Evolutionary conservation across 176 grass and related monocot species (phyloP), one percentile per base, ranked within the genome.

Genomic region (Bonia amplexicaulis): DNA sequence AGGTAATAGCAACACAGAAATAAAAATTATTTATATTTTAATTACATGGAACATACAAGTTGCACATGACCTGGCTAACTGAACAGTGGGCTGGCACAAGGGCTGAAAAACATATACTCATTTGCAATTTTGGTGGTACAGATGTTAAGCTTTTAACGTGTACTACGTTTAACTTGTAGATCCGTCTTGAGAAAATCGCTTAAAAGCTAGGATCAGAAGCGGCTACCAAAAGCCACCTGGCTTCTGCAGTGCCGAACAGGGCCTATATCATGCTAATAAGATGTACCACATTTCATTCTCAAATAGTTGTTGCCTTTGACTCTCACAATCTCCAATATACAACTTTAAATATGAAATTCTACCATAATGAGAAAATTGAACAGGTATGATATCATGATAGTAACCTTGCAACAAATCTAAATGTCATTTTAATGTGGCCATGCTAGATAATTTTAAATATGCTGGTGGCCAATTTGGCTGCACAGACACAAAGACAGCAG

Each of bases 211-310:
- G n/a, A n/a, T n/a, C n/a, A n/a, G n/a, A n/a, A n/a, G n/a, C n/a
- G n/a, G n/a, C n/a, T n/a, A n/a, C n/a, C n/a, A n/a, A n/a, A n/a
- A n/a, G n/a, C n/a, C n/a, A n/a, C n/a, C n/a, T n/a, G n/a, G n/a
- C n/a, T n/a, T n/a, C n/a, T n/a, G n/a, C n/a, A n/a, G n/a, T n/a
- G n/a, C n/a, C n/a, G n/a, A n/a, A n/a, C n/a, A n/a, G n/a, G n/a
- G n/a, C n/a, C n/a, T 22, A 11, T 29, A 84, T 27, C 60, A 60
- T 72, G 67, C 68, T 79, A 57, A 54, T 66, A 88, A 44, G 46
- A 13, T 37, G 8, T 73, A 23, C 45, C 10, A 45, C 27, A 40
- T 71, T 55, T 6, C 17, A 63, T 64, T 77, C 12, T 76, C 45
- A 41, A 10, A 71, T 68, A 58, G 22, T 58, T 66, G 69, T 22